These are phyloP conservation scores for Sinapis alba DNA, from an alignment of 441 rosid genomes.

Conservation along the genomic window DNA sequence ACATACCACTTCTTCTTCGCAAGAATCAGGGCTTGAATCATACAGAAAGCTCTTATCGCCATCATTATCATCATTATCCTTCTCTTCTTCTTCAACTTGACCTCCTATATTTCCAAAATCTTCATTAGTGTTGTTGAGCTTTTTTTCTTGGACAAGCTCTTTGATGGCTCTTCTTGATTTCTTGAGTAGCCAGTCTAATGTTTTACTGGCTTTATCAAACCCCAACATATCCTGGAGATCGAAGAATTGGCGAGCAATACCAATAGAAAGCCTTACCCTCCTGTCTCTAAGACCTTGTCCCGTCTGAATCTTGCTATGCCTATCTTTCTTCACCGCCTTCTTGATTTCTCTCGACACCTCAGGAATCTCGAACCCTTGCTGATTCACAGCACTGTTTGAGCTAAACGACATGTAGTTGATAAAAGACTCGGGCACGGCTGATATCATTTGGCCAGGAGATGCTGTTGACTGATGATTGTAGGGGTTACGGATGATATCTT, in stretches of 20 bases:
- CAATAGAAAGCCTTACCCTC: slow-evolving; percentile 80
- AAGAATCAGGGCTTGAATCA: slow-evolving; percentile 18
- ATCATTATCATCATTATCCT: slow-evolving; percentile 21
- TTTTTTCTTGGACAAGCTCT: slow-evolving; percentile 43
- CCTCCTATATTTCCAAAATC: slow-evolving; percentile 1
- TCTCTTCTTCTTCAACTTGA: slow-evolving; percentile 15
- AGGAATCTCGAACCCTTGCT: slow-evolving; percentile 21
- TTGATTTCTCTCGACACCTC: slow-evolving; percentile 30
- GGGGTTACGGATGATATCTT: slow-evolving; percentile 23
- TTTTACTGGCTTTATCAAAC: slow-evolving; percentile 76
- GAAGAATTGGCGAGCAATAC: slow-evolving; percentile 65
- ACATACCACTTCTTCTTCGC: slow-evolving; percentile 8
- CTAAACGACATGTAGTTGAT: slow-evolving; percentile 31
- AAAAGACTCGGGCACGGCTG: slow-evolving; percentile 32
- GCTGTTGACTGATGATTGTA: slow-evolving; percentile 28
- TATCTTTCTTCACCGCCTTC: slow-evolving; percentile 54
- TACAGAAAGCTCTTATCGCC: slow-evolving; percentile 34
- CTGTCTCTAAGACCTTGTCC: slow-evolving; percentile 81
- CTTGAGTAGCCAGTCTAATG: slow-evolving; percentile 75
- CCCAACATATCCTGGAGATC: slow-evolving; percentile 87
- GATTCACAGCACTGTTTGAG: slow-evolving; percentile 23
- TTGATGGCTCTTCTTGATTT: slow-evolving; percentile 64
- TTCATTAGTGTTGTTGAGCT: slow-evolving; percentile 14
- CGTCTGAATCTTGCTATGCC: slow-evolving; percentile 80
- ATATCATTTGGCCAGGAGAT: slow-evolving; percentile 24